These are phyloP conservation scores for Kalmanozyma brasiliensis DNA, from an alignment of 1,284 basidiomycete genomes.

Conservation along the genomic window DNA sequence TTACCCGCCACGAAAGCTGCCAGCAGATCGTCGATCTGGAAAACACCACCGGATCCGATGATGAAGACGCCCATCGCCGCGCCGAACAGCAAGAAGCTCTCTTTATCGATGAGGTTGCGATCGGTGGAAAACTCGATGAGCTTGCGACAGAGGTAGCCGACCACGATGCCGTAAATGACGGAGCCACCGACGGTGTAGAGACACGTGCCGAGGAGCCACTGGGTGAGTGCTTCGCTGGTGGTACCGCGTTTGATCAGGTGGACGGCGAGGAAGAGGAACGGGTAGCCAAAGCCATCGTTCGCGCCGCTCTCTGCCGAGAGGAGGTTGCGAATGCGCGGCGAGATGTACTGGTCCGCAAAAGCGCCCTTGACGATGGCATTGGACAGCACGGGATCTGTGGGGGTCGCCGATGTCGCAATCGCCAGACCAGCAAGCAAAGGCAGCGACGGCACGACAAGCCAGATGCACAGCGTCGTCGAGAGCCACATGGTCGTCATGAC, in stretches of 20 bases:
- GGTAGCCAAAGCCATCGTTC: conserved; percentile 60
- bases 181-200: conserved; percentile 51
- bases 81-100: conserved; percentile 57
- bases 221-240: conserved; percentile 37
- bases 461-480: conserved; percentile 48
- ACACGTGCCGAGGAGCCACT: conserved; percentile 50
- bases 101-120: conserved; percentile 58
- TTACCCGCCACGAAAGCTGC: conserved; percentile 60
- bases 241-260: conserved; percentile 45
- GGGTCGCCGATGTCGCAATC: conserved; percentile 49
- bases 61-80: conserved; percentile 56
- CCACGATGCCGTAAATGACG: conserved; percentile 42
- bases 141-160: conserved; percentile 49
- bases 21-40: conserved; percentile 58
- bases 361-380: conserved; percentile 62
- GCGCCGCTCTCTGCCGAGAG: conserved; percentile 62
- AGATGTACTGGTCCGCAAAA: conserved; percentile 62
- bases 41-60: conserved; percentile 52
- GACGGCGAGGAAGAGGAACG: conserved; percentile 58
- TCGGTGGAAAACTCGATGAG: conserved; percentile 54
- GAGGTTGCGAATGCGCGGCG: conserved; percentile 55
- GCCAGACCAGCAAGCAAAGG: conserved; percentile 54
- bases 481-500: conserved; percentile 62
- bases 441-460: conserved; percentile 43
- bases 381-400: conserved; percentile 59